phyloP scores from a whole-genome alignment of 257 asterid species.

The Ballota nigra region DNA sequence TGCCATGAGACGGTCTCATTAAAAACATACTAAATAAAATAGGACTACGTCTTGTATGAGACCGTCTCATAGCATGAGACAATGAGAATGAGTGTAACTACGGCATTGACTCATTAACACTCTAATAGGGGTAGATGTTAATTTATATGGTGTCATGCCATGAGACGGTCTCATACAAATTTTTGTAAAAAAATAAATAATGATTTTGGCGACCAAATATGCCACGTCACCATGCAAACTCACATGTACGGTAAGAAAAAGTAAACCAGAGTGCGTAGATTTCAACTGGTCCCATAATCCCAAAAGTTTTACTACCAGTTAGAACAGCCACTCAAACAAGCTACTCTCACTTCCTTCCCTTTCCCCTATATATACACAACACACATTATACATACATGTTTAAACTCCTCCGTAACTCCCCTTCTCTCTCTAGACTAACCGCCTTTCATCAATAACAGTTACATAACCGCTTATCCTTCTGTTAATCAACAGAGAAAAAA shows the following conservation, averaged over 20 bases:
- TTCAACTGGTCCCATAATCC: slow-evolving; percentile 17
- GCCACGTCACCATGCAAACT: slow-evolving; percentile 9
- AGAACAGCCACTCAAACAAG: slow-evolving; percentile 1
- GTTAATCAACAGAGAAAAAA: not conserved
- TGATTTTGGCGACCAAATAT: not conserved
- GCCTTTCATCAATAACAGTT: slow-evolving; percentile 40
- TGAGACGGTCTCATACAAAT: too few relatives aligned
- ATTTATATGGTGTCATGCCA: too few relatives aligned
- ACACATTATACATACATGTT: slow-evolving; percentile 1
- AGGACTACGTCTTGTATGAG: too few relatives aligned
- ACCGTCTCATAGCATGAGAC: too few relatives aligned
- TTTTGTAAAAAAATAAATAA: not conserved
- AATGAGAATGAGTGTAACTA: too few relatives aligned
- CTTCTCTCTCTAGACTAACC: not conserved
- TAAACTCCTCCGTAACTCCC: not conserved
- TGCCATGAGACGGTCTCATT: too few relatives aligned
- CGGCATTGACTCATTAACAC: too few relatives aligned
- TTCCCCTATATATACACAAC: slow-evolving; percentile 10
- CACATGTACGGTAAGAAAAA: slow-evolving; percentile 22
- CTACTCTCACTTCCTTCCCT: not conserved
- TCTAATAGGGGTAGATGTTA: too few relatives aligned
- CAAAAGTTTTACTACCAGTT: not conserved
- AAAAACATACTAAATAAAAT: too few relatives aligned
- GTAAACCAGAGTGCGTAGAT: not conserved
- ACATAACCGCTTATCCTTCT: slow-evolving; percentile 29